Evolutionary conservation across 2,329 filamentous ascomycete genomes (phyloP).

Genomic region (Rutstroemia sp.): DNA sequence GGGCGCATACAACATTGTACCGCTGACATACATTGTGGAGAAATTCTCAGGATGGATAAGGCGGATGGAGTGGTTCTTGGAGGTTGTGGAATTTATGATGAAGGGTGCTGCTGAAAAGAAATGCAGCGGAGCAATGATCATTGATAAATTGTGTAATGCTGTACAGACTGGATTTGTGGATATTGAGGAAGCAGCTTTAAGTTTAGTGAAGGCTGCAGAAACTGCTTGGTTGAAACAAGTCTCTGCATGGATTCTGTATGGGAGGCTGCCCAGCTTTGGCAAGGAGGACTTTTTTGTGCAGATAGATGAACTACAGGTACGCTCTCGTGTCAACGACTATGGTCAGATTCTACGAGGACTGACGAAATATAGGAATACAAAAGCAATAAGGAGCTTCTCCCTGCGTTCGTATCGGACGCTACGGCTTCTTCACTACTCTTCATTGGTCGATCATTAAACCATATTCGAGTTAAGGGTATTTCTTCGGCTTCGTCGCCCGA

Average conservation of each 20-base stretch:
- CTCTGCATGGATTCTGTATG: conserved; percentile 86
- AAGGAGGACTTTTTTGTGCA: conserved; percentile 82
- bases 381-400: conserved; percentile 55
- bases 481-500: conserved; percentile 38
- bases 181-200: conserved; percentile 68
- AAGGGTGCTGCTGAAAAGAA: conserved; percentile 27
- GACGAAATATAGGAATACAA: conserved; percentile 43
- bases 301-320: conserved; percentile 24
- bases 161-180: conserved; percentile 84
- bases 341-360: neutral
- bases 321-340: neutral
- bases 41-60: conserved; percentile 86
- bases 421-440: conserved; percentile 83
- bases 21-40: conserved; percentile 73
- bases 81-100: conserved; percentile 62
- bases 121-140: conserved; percentile 65
- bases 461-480: conserved; percentile 56
- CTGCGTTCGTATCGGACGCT: conserved; percentile 67
- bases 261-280: conserved; percentile 70
- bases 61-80: conserved; percentile 79
- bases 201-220: conserved; percentile 72
- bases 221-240: conserved; percentile 87
- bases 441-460: conserved; percentile 81
- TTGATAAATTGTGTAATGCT: conserved; percentile 68
- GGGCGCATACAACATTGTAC: conserved; percentile 89